Conservation (phyloP, 805 yeast species). For the Candida awuae region DNA sequence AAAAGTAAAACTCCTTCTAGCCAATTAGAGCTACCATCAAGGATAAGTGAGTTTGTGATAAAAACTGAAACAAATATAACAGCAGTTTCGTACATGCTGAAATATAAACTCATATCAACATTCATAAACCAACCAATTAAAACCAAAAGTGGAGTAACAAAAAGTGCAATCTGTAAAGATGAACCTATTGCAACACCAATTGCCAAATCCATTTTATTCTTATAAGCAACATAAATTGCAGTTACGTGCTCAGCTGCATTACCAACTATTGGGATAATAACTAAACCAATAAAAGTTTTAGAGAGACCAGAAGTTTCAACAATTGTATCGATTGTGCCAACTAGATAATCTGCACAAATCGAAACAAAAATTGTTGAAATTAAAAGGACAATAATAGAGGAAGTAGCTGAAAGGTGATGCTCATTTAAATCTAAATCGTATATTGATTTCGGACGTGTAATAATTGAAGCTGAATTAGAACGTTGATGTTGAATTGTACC, state of each 20-base stretch:
- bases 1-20: slow-evolving; percentile 90
- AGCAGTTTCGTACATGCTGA: slow-evolving; percentile 90
- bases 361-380: slow-evolving; percentile 74
- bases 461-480: slow-evolving; percentile 23
- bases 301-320: slow-evolving; percentile 81
- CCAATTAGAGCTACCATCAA: slow-evolving; percentile 96
- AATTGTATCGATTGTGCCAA: slow-evolving; percentile 85
- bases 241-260: slow-evolving; percentile 99
- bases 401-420: slow-evolving; percentile 41
- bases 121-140: slow-evolving; percentile 87
- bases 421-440: slow-evolving; percentile 21
- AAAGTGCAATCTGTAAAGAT: slow-evolving; percentile 88
- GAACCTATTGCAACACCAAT: slow-evolving; percentile 96
- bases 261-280: slow-evolving; percentile 93
- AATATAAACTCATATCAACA: slow-evolving; percentile 87
- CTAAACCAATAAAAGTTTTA: slow-evolving; percentile 90
- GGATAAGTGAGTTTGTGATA: slow-evolving; percentile 75
- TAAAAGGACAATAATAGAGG: slow-evolving; percentile 50
- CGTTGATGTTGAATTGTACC: neutral
- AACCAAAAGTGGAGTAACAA: slow-evolving; percentile 93
- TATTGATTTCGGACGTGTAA: slow-evolving; percentile 25
- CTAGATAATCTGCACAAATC: slow-evolving; percentile 86
- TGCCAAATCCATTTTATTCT: slow-evolving; percentile 96
- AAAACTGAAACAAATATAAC: slow-evolving; percentile 85
- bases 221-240: slow-evolving; percentile 88